Base-by-base conservation (phyloP, 169 alveolate species). In the Babesia ovata region DNA sequence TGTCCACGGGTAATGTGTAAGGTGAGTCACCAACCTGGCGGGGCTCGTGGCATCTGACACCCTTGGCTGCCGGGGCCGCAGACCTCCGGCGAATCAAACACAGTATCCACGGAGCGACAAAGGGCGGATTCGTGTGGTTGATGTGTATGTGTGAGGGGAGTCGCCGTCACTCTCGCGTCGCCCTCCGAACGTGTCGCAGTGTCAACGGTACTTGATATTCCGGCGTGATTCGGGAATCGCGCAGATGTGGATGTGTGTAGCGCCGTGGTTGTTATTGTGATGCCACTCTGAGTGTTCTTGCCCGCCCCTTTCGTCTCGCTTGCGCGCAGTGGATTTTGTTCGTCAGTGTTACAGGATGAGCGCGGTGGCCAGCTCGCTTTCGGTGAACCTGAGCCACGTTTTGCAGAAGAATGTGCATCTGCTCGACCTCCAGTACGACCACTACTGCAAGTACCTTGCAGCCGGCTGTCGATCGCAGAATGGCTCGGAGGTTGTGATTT, bases 381-480 rank as follows among this genome's bases (percentile, higher is more conserved):
- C 87, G n/a, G 53, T 79, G 66, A 79, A 79, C 45, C 49, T 79
- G 70, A 70, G 42, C 69, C 87, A 79, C 60, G 21, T 70, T 45
- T 69, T 79, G 19, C 84, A 63, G 69, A 79, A 79, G 81, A 58
- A 53, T 50, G 70, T 79, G n/a, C 83, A 67, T 13, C 29, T 79
- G 28, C 36, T 57, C 44, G 87, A 79, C 36, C 49, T 79, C 2
- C 81, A 79, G 70, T 79, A 79, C 56, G 87, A 79, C 76, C 71
- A 79, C 36, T 79, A 49, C 61, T 58, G 75, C 19, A 79, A 79
- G 19, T 79, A 42, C 73, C 61, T 79, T 21, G 87, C 81, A 4
- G 87, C 70, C 22, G 82, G 79, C 6, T 79, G 87, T 45, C 57
- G 70, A 29, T 79, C 87, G 53, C 87, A 79, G 54, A 60, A 42